A percentile compares a stretch with the other conserved stretches of the same genome.
Conservation (phyloP, 768 basidiomycete genomes). For the Kwoniella sp. region DNA sequence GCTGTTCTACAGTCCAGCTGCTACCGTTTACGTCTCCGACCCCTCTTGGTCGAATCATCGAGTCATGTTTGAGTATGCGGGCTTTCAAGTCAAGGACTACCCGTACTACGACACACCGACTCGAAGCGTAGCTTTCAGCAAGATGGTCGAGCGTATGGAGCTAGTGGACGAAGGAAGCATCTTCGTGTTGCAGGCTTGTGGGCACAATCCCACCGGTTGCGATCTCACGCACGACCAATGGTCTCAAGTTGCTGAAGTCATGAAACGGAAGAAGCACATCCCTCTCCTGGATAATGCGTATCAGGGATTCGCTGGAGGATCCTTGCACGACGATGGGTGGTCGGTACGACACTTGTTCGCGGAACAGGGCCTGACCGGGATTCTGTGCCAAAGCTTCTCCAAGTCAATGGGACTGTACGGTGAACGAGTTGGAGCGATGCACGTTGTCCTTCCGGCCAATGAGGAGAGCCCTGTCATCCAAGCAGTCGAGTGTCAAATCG, state of each 20-base stretch:
- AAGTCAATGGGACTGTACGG: slow-evolving; percentile 96
- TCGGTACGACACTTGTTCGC: slow-evolving; percentile 10
- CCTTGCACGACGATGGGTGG: slow-evolving; percentile 55
- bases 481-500: slow-evolving; percentile 69
- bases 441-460: slow-evolving; percentile 67
- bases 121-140: slow-evolving; percentile 78
- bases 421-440: slow-evolving; percentile 91
- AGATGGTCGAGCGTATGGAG: slow-evolving; percentile 66
- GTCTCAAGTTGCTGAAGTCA: slow-evolving; percentile 71
- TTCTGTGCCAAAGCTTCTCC: slow-evolving; percentile 36
- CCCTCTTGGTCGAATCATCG: slow-evolving; percentile 95
- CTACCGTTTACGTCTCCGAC: slow-evolving; percentile 77
- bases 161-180: slow-evolving; percentile 72
- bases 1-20: slow-evolving; percentile 70
- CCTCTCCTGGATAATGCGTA: slow-evolving; percentile 96
- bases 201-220: slow-evolving; percentile 95
- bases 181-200: slow-evolving; percentile 88
- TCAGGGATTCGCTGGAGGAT: slow-evolving; percentile 94
- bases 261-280: slow-evolving; percentile 75
- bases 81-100: slow-evolving; percentile 77
- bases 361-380: neutral
- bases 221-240: slow-evolving; percentile 90
- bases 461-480: slow-evolving; percentile 68
- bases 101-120: slow-evolving; percentile 89
- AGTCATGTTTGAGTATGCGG: slow-evolving; percentile 84